phyloP scores from a whole-genome alignment of 805 yeast species.

The Cyberlindnera galapagoensis region DNA sequence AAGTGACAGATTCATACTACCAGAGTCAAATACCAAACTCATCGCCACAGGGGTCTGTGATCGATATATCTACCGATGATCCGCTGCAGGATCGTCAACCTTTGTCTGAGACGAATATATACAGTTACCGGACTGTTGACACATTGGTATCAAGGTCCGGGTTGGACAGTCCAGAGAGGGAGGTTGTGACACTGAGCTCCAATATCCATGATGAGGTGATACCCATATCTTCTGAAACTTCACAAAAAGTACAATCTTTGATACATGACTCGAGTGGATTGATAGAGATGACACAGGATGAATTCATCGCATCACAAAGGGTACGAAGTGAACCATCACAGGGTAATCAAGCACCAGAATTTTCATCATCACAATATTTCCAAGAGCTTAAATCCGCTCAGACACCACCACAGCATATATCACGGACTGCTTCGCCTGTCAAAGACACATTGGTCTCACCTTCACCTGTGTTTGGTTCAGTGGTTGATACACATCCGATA shows the following conservation, averaged over 20 bases:
- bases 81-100: conserved; percentile 2
- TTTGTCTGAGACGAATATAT: no score
- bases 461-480: conserved; percentile 4
- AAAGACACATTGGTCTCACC: conserved; percentile 4
- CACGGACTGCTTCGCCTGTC: neutral
- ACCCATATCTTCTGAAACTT: conserved; percentile 2
- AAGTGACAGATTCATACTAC: conserved; percentile 3
- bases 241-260: no score
- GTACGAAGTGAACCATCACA: neutral
- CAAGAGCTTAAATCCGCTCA: conserved; percentile 12
- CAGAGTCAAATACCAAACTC: conserved; percentile 11
- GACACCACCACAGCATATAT: conserved; percentile 6
- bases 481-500: neutral
- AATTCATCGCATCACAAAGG: conserved; percentile 11
- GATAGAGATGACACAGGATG: conserved; percentile 13
- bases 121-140: neutral
- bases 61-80: conserved; percentile 12
- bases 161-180: neutral
- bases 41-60: conserved; percentile 16
- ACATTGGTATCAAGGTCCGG: conserved; percentile 1
- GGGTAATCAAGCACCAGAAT: neutral
- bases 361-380: conserved; percentile 4
- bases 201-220: neutral
- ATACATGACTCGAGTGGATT: conserved; percentile 6
- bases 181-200: conserved; percentile 4